Percentiles rank a stretch among this genome's conserved stretches.
phyloP scores from a whole-genome alignment of 2,329 filamentous ascomycete species.

The Metarhizium rileyi region DNA sequence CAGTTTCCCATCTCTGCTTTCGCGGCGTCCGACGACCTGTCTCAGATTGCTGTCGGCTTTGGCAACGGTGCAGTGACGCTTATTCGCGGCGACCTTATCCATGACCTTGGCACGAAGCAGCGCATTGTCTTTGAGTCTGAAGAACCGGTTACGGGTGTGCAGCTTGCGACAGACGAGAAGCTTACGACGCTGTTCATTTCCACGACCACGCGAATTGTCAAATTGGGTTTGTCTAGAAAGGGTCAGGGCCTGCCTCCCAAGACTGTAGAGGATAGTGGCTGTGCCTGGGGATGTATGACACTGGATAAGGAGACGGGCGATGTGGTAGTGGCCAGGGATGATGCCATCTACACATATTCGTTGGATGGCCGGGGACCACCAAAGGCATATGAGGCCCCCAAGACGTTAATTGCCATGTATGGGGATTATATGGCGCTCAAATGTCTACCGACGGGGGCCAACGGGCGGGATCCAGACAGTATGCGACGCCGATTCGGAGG shows the following conservation, averaged over 20 bases:
- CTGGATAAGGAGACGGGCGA: slow-evolving; percentile 71
- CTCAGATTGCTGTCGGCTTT: slow-evolving; percentile 90
- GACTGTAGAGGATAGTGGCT: slow-evolving; percentile 81
- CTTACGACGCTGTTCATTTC: slow-evolving; percentile 80
- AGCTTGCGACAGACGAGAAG: slow-evolving; percentile 53
- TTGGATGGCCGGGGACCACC: slow-evolving; percentile 76
- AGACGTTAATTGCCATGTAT: slow-evolving; percentile 70
- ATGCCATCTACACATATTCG: slow-evolving; percentile 92
- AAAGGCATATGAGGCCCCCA: slow-evolving; percentile 84
- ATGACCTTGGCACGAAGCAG: slow-evolving; percentile 90
- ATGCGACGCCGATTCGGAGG: slow-evolving; percentile 65
- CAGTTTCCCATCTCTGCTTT: slow-evolving; percentile 94
- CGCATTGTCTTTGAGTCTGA: slow-evolving; percentile 94
- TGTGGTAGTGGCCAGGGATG: slow-evolving; percentile 84
- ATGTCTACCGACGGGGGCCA: slow-evolving; percentile 57
- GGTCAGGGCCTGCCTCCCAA: slow-evolving; percentile 84
- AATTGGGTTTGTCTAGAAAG: slow-evolving; percentile 75
- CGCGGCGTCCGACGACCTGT: slow-evolving; percentile 74
- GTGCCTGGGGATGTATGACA: slow-evolving; percentile 91
- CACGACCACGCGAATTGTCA: slow-evolving; percentile 80
- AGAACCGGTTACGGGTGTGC: slow-evolving; percentile 87
- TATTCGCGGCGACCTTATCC: slow-evolving; percentile 85
- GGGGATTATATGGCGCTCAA: slow-evolving; percentile 81
- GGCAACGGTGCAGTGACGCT: slow-evolving; percentile 91
- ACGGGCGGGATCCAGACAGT: slow-evolving; percentile 45